Conservation (phyloP, 2,329 filamentous ascomycete genomes). For the Phyllosticta citribraziliensis region DNA sequence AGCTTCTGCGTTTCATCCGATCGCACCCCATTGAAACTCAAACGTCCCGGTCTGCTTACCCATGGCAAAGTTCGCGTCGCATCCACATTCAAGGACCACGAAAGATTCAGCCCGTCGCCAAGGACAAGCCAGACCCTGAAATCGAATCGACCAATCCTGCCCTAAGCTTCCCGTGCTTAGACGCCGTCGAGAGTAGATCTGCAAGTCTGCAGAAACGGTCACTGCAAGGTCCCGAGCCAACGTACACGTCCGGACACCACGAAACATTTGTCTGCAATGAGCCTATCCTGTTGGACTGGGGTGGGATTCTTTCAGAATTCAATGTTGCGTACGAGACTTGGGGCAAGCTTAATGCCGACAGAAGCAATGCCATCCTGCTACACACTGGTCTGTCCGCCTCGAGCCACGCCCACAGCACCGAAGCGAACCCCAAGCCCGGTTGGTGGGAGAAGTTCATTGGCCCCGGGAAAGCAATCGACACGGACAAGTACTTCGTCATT, state of each 20-base stretch:
- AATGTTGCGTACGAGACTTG: slow-evolving; percentile 89
- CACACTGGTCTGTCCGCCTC: slow-evolving; percentile 96
- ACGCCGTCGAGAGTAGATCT: slow-evolving; percentile 39
- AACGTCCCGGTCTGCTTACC: not conserved
- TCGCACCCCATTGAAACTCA: not conserved
- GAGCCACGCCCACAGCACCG: slow-evolving; percentile 91
- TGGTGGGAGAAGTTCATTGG: slow-evolving; percentile 99
- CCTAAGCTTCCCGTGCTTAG: slow-evolving; percentile 32
- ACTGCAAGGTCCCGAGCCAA: slow-evolving; percentile 73
- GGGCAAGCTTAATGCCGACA: slow-evolving; percentile 70
- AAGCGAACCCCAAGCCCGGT: slow-evolving; percentile 72
- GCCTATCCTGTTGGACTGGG: slow-evolving; percentile 83
- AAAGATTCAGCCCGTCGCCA: not conserved
- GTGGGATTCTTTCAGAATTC: slow-evolving; percentile 80
- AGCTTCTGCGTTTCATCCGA: slow-evolving; percentile 6
- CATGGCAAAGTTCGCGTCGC: slow-evolving; percentile 1
- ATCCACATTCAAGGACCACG: slow-evolving; percentile 3
- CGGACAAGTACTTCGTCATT: slow-evolving; percentile 82
- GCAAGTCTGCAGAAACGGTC: slow-evolving; percentile 61
- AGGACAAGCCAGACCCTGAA: slow-evolving; percentile 14
- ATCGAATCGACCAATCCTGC: slow-evolving; percentile 29
- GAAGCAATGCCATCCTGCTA: slow-evolving; percentile 79
- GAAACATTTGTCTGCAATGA: slow-evolving; percentile 63
- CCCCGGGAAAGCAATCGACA: slow-evolving; percentile 74
- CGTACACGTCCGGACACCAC: slow-evolving; percentile 85